Percentiles rank a stretch among this genome's conserved stretches.
Conservation (phyloP, 2,329 filamentous ascomycete genomes). For the Stylonectria norvegica region DNA sequence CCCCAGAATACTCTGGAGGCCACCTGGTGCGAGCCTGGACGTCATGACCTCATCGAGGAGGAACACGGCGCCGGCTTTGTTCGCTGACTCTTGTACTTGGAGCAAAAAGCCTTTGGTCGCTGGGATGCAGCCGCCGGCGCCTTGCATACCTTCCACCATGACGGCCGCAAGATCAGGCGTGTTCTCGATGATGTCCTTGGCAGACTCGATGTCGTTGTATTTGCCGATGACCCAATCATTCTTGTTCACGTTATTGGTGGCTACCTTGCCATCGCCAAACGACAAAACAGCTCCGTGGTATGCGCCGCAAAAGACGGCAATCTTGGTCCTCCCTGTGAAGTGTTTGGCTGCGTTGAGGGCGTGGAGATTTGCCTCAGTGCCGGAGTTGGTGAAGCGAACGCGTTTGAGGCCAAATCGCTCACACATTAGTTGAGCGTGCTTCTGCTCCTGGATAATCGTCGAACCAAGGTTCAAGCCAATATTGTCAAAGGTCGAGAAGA, state of each 20-base stretch:
- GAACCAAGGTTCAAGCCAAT: not conserved
- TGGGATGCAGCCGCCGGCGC: slow-evolving; percentile 53
- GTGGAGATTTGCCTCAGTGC: slow-evolving; percentile 60
- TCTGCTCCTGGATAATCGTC: not conserved
- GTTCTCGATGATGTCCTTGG: slow-evolving; percentile 38
- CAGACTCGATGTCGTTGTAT: slow-evolving; percentile 55
- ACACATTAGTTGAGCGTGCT: not conserved
- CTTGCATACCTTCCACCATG: slow-evolving; percentile 62
- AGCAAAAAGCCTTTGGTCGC: slow-evolving; percentile 48
- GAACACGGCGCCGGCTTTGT: slow-evolving; percentile 49
- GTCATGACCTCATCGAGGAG: slow-evolving; percentile 70
- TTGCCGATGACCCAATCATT: slow-evolving; percentile 55
- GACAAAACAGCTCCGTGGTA: slow-evolving; percentile 33
- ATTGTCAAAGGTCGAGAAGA: not conserved
- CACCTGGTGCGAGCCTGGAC: slow-evolving; percentile 49
- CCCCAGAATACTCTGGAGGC: slow-evolving; percentile 40
- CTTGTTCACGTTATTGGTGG: slow-evolving; percentile 44
- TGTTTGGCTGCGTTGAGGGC: slow-evolving; percentile 50
- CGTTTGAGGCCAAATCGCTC: slow-evolving; percentile 38
- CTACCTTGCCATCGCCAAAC: slow-evolving; percentile 29
- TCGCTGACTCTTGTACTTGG: not conserved
- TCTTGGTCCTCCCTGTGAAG: slow-evolving; percentile 39
- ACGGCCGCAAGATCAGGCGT: slow-evolving; percentile 53
- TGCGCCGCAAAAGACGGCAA: slow-evolving; percentile 48
- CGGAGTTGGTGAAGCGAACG: slow-evolving; percentile 59